phyloP scores from a whole-genome alignment of 371 early-diverging fungal species.

The Coemansia linderi region DNA sequence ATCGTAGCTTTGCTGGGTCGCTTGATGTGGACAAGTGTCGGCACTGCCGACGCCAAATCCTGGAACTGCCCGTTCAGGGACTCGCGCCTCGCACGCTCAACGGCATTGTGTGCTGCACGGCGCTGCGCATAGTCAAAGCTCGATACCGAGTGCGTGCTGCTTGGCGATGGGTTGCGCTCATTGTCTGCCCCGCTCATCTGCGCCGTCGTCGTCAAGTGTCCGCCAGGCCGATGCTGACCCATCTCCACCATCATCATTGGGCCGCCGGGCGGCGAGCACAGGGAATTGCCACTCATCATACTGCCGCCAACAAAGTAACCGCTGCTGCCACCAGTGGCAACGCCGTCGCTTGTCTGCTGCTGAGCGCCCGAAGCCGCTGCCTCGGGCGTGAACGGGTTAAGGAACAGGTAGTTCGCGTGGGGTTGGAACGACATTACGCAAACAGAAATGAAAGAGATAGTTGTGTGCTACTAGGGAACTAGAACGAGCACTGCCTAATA shows the following conservation, averaged over 20 bases:
- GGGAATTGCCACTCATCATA: conserved; percentile 4
- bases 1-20: conserved; percentile 79
- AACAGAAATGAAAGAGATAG: background rate
- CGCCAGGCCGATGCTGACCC: conserved; percentile 6
- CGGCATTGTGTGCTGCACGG: conserved; percentile 77
- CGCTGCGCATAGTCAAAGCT: conserved; percentile 59
- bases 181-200: conserved; percentile 23
- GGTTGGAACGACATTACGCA: conserved; percentile 29
- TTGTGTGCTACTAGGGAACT: background rate
- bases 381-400: conserved; percentile 25
- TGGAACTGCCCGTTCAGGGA: conserved; percentile 74
- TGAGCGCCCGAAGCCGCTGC: conserved; percentile 4
- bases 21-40: conserved; percentile 71
- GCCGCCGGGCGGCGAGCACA: conserved; percentile 9
- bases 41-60: conserved; percentile 75
- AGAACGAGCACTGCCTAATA: conserved; percentile 3
- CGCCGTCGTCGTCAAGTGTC: conserved; percentile 1
- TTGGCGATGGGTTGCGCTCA: conserved; percentile 45
- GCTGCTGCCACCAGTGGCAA: conserved; percentile 7
- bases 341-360: conserved; percentile 24
- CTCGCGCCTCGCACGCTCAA: conserved; percentile 79
- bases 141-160: conserved; percentile 16
- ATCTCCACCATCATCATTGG: conserved; percentile 8
- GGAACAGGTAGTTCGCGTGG: conserved; percentile 34
- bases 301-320: conserved; percentile 24